Evolutionary conservation across 441 rosid species (phyloP).

Genomic region (Adansonia rubrostipa): DNA sequence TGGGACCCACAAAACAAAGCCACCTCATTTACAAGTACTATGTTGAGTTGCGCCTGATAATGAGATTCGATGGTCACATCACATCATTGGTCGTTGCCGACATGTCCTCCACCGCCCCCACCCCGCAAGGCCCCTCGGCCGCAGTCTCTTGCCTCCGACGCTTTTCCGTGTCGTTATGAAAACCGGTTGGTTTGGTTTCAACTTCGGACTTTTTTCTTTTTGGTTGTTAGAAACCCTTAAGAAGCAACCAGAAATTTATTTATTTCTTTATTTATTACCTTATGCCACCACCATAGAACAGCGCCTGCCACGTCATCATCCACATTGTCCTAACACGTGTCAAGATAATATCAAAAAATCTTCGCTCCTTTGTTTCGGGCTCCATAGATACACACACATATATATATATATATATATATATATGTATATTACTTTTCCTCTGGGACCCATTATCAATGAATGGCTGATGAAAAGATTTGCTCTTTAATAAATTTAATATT

Average conservation of each 20-base stretch:
- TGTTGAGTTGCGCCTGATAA: background rate
- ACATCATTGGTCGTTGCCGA: background rate
- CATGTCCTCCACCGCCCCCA: conserved; percentile 15
- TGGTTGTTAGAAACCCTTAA: background rate
- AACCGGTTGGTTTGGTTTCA: background rate
- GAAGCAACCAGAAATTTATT: background rate
- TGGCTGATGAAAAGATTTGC: too few relatives aligned
- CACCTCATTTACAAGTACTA: background rate
- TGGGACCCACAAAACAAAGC: background rate
- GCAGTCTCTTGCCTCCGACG: background rate
- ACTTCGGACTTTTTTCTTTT: background rate
- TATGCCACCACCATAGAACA: background rate
- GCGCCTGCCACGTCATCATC: background rate
- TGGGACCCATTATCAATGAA: background rate
- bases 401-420: too few relatives aligned
- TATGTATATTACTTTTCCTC: too few relatives aligned
- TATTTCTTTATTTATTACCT: background rate
- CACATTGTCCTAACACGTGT: background rate
- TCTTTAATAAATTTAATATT: too few relatives aligned
- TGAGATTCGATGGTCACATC: conserved; percentile 13
- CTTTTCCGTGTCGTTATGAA: background rate
- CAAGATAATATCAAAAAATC: background rate
- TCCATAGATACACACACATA: too few relatives aligned
- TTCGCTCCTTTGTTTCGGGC: background rate
- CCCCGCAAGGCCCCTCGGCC: background rate